A percentile compares a stretch with the other conserved stretches of the same genome.
Conservation (phyloP, 2,329 filamentous ascomycete genomes). For the Ceratocystiopsis minuta region DNA sequence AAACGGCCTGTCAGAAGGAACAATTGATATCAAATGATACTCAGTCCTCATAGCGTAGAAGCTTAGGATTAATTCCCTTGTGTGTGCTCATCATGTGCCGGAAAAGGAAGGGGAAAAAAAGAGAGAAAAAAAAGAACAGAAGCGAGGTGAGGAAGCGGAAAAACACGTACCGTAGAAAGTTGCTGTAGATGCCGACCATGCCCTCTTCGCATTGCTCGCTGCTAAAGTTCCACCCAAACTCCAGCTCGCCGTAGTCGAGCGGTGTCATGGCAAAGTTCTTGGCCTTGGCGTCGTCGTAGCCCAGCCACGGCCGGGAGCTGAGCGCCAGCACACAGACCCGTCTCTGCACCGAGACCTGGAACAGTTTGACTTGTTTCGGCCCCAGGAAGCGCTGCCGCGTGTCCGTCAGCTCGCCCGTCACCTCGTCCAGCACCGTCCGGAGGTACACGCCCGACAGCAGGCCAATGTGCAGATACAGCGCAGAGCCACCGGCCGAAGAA, state of each 20-base stretch:
- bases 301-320: slow-evolving; percentile 89
- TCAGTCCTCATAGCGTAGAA: slow-evolving; percentile 34
- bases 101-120: slow-evolving; percentile 13
- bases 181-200: slow-evolving; percentile 82
- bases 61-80: slow-evolving; percentile 36
- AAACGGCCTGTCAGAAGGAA: slow-evolving; percentile 66
- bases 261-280: slow-evolving; percentile 86
- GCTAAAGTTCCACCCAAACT: slow-evolving; percentile 93
- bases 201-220: slow-evolving; percentile 87
- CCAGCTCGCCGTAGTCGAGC: slow-evolving; percentile 69
- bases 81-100: slow-evolving; percentile 35
- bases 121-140: slow-evolving; percentile 28
- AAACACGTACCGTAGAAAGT: slow-evolving; percentile 57
- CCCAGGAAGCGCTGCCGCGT: slow-evolving; percentile 90
- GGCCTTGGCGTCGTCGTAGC: slow-evolving; percentile 75
- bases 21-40: slow-evolving; percentile 61
- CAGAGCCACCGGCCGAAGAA: slow-evolving; percentile 72
- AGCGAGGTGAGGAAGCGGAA: slow-evolving; percentile 46
- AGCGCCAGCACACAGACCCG: slow-evolving; percentile 75
- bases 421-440: slow-evolving; percentile 82
- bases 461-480: slow-evolving; percentile 88
- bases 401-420: slow-evolving; percentile 88
- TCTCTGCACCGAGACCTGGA: slow-evolving; percentile 73
- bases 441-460: slow-evolving; percentile 92
- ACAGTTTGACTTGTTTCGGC: slow-evolving; percentile 74